Percentiles rank a stretch among this genome's conserved stretches.
Evolutionary conservation across 202 grass and related monocot genomes (phyloP).

Genomic region (Brachypodium distachyon): DNA sequence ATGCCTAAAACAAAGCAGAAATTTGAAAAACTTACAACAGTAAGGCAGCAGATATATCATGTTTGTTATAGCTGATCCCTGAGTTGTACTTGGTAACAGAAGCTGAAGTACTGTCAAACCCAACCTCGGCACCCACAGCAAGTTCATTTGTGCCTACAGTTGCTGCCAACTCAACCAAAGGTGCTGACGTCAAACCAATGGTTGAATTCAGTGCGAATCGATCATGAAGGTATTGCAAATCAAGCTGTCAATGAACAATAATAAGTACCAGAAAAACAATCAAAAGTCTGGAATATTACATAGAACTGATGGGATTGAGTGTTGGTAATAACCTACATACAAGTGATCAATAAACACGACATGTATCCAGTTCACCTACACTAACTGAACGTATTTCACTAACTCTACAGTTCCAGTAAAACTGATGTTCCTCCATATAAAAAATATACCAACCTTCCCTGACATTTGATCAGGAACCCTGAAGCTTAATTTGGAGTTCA

Average conservation of each 20-base stretch:
- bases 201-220: conserved; percentile 55
- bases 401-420: background rate
- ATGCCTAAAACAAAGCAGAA: background rate
- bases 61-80: conserved; percentile 63
- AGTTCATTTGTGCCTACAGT: conserved; percentile 54
- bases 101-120: conserved; percentile 86
- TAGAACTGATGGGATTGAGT: background rate
- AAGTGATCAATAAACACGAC: background rate
- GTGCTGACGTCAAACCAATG: conserved; percentile 59
- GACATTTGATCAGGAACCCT: conserved; percentile 90
- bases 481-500: conserved; percentile 68
- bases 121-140: conserved; percentile 64
- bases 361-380: background rate
- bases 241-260: conserved; percentile 43
- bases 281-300: background rate
- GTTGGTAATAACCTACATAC: background rate
- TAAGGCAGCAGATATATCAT: conserved; percentile 61
- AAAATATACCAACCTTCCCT: conserved; percentile 53
- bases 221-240: conserved; percentile 76
- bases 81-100: conserved; percentile 88
- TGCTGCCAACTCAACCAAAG: conserved; percentile 63
- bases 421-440: background rate
- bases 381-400: background rate
- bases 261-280: background rate
- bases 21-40: conserved; percentile 48